phyloP scores from a whole-genome alignment of 1,284 basidiomycete genomes.

The Coniophora puteana region DNA sequence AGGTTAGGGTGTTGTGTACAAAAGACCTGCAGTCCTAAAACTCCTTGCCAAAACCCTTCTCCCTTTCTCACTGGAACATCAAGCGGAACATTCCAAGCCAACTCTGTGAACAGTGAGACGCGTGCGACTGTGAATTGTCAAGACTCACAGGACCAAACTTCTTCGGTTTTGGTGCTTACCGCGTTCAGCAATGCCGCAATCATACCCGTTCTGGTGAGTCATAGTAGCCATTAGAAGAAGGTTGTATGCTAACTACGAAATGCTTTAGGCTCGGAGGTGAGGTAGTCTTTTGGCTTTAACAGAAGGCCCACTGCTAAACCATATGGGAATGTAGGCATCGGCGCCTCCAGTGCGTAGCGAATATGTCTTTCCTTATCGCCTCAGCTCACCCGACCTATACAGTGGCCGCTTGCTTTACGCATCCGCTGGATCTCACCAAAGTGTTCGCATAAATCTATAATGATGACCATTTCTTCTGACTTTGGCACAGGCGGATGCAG shows the following conservation, averaged over 20 bases:
- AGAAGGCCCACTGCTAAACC: constrained; percentile 4
- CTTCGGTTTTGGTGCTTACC: too few species aligned
- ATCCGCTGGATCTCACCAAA: constrained; percentile 85
- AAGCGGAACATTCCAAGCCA: too few species aligned
- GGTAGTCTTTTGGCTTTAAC: constrained; percentile 14
- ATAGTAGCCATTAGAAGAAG: too few species aligned
- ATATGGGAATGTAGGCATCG: constrained; percentile 49
- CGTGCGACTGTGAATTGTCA: too few species aligned
- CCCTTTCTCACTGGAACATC: too few species aligned
- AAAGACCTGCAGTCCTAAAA: too few species aligned
- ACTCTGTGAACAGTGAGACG: too few species aligned
- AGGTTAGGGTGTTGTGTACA: too few species aligned
- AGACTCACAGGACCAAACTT: too few species aligned
- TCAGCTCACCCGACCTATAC: constrained; percentile 10
- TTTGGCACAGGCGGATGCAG: constrained; percentile 65
- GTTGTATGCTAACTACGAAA: constrained; percentile 21
- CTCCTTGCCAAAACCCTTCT: too few species aligned
- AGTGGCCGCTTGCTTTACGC: constrained; percentile 87
- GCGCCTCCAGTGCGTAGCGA: constrained; percentile 63
- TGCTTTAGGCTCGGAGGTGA: constrained; percentile 69
- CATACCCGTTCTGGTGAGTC: constrained; percentile 70
- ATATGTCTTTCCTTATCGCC: constrained; percentile 6
- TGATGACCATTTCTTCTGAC: too few species aligned
- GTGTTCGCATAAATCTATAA: constrained; percentile 50
- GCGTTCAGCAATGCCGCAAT: too few species aligned